Conservation (phyloP, 192 early-diverging fungal genomes). For the Pilobolus umbonatus region DNA sequence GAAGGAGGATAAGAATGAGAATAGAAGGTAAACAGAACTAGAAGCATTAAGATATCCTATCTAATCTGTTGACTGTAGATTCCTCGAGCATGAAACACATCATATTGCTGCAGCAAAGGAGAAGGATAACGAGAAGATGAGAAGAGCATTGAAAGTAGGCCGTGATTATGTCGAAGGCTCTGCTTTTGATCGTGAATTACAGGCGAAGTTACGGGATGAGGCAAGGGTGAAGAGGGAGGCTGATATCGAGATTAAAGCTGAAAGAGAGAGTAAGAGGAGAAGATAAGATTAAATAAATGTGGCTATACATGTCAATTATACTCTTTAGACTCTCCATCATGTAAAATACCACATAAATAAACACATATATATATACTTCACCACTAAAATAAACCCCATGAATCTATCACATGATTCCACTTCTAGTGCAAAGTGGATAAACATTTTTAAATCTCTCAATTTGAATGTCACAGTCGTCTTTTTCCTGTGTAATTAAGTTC, state of each 20-base stretch:
- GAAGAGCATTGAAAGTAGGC: constrained; percentile 63
- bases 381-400: no score
- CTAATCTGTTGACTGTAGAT: no score
- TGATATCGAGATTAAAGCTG: background rate
- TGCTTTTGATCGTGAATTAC: constrained; percentile 73
- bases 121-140: constrained; percentile 58
- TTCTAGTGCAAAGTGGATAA: no score
- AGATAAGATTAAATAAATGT: no score
- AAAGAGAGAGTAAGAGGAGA: background rate
- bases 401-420: no score
- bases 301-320: background rate
- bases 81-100: constrained; percentile 71
- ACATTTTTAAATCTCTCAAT: no score
- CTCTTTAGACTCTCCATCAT: background rate
- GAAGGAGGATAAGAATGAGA: constrained; percentile 18
- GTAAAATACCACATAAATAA: background rate
- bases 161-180: constrained; percentile 64
- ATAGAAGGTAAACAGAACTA: constrained; percentile 31
- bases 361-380: no score
- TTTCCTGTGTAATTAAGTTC: no score
- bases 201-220: constrained; percentile 36
- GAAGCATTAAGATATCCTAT: no score
- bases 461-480: no score
- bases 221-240: constrained; percentile 12
- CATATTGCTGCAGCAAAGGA: constrained; percentile 65